Base-by-base conservation (phyloP, 1,284 basidiomycete species). In the Cryptococcus floricola region DNA sequence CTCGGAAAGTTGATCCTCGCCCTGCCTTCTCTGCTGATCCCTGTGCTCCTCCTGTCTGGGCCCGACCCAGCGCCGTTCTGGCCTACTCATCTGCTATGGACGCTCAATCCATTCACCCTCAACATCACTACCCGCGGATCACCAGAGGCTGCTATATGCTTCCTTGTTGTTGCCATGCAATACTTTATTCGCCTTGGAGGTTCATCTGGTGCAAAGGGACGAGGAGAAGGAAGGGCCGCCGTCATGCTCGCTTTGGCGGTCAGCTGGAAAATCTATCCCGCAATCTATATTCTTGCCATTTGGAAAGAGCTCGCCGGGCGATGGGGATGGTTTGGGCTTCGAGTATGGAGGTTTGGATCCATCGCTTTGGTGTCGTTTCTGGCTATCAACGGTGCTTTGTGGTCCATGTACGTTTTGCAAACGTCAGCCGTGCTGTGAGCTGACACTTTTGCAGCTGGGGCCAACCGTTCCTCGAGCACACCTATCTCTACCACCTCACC, bases 121-220 rank as follows among this genome's bases (percentile, higher is more conserved):
- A 89, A 92, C 63, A 98, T 99, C 65, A 94, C 93, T 0, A 98
- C 95, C 0, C 85, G 95, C 9, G 96, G 95, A 2, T 96, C 91
- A 2, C 92, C 94, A 16, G 96, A 99, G 77, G 86, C 91, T 0
- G 79, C 96, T 2, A 84, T 98, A 3, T 87, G 88, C 18, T 80
- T 90, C 1, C 80, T 94, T 55, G 87, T 97, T 41, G 81, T 97
- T 28, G 77, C 83, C 34, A 86, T 87, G 0, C 77, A 96, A 81
- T 53, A 58, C 8, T 62, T 56, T 38, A 53, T 67, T 12, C 47
- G 14, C 37, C 59, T 18, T n/a, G 19, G 43, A 31, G 44, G 34
- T 9, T 39, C 49, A 47, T 23, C 23, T 10, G 16, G 27, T 31
- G 12, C 45, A 43, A 38, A 47, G 28, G 18, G 31, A 25, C 14